phyloP scores from a whole-genome alignment of 2,329 filamentous ascomycete species.

The Podosphaera fusca region DNA sequence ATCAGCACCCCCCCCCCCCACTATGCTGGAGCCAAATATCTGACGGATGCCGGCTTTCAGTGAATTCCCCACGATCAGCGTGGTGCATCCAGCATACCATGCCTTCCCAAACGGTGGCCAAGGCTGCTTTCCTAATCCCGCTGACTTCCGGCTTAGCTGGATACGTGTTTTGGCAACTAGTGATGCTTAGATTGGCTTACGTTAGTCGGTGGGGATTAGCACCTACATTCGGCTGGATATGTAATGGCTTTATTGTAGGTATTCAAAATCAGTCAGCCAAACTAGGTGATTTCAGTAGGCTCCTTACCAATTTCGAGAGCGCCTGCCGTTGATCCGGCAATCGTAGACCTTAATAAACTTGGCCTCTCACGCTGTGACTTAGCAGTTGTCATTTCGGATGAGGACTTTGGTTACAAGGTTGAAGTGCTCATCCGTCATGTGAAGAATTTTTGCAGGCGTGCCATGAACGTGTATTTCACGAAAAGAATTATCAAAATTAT shows the following conservation, averaged over 20 bases:
- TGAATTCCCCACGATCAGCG: constrained; percentile 87
- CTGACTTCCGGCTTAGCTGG: constrained; percentile 70
- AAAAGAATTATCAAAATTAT: too few relatives aligned
- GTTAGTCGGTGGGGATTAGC: neutral
- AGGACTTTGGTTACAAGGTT: too few relatives aligned
- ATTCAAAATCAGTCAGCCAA: constrained; percentile 4
- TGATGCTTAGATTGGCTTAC: neutral
- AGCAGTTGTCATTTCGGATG: neutral
- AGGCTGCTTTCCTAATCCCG: constrained; percentile 66
- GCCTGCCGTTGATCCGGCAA: constrained; percentile 82
- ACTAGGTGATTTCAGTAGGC: neutral
- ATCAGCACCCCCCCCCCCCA: neutral
- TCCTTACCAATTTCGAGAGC: constrained; percentile 70
- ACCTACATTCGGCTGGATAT: constrained; percentile 76
- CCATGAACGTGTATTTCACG: too few relatives aligned
- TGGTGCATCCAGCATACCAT: constrained; percentile 97
- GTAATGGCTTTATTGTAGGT: constrained; percentile 40
- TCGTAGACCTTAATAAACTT: constrained; percentile 65
- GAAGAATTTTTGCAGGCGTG: too few relatives aligned
- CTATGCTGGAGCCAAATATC: neutral
- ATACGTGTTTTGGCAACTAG: constrained; percentile 71
- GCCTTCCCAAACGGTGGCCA: constrained; percentile 84
- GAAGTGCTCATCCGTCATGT: too few relatives aligned
- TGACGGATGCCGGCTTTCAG: constrained; percentile 84
- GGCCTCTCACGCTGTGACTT: constrained; percentile 25